These are phyloP conservation scores for Emergomyces africanus DNA, from an alignment of 2,329 filamentous ascomycete species.

Conservation along the genomic window DNA sequence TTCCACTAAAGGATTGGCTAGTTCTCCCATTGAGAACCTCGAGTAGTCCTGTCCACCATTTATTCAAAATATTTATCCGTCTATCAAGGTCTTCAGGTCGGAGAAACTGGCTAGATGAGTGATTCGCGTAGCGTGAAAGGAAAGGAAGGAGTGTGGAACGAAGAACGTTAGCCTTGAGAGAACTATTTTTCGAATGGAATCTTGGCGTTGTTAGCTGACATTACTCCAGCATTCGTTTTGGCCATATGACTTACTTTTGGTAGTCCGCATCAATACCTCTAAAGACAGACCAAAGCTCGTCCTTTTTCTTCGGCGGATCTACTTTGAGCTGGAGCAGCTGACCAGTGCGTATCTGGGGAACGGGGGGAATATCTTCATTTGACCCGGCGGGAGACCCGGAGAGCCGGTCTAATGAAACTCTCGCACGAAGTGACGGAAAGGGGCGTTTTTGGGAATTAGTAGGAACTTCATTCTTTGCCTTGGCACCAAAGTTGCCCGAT, in stretches of 20 bases:
- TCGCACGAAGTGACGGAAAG: slow-evolving; percentile 27
- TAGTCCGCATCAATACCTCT: slow-evolving; percentile 55
- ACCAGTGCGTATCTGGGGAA: slow-evolving; percentile 31
- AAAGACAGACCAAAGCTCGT: slow-evolving; percentile 58
- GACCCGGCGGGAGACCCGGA: slow-evolving; percentile 31
- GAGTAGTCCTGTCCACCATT: slow-evolving; percentile 77
- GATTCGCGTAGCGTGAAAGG: slow-evolving; percentile 54
- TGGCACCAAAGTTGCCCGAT: slow-evolving; percentile 24
- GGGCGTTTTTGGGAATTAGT: slow-evolving; percentile 25
- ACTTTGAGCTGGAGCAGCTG: slow-evolving; percentile 9
- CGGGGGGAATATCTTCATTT: slow-evolving; percentile 34
- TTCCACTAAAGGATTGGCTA: slow-evolving; percentile 65
- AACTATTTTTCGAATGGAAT: slow-evolving; percentile 60
- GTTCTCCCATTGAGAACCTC: slow-evolving; percentile 68
- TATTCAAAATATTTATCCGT: slow-evolving; percentile 66
- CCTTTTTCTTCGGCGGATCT: slow-evolving; percentile 44
- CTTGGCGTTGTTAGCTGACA: slow-evolving; percentile 20
- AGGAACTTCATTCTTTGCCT: slow-evolving; percentile 20
- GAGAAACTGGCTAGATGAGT: slow-evolving; percentile 53
- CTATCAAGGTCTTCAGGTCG: slow-evolving; percentile 71
- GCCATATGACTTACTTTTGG: slow-evolving; percentile 40
- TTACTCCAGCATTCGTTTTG: slow-evolving; percentile 4
- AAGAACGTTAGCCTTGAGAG: slow-evolving; percentile 63
- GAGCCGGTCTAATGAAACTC: slow-evolving; percentile 36
- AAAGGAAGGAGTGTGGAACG: slow-evolving; percentile 64